These are phyloP conservation scores for Ceratocystis destructans DNA, from an alignment of 2,329 filamentous ascomycete species.

Conservation along the genomic window DNA sequence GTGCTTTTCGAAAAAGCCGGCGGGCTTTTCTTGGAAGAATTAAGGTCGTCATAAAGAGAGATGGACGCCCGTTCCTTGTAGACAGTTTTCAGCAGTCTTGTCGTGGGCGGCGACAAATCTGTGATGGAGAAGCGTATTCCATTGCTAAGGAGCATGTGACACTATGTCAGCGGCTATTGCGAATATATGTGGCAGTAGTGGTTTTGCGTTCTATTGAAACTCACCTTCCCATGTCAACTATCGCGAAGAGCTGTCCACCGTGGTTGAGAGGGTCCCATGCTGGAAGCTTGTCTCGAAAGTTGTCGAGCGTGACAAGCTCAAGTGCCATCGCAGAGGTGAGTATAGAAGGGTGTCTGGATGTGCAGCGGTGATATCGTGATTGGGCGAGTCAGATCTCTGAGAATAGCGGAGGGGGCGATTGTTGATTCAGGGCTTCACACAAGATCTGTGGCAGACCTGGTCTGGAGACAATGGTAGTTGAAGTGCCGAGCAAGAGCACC, in stretches of 20 bases:
- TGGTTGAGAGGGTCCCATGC: constrained; percentile 33
- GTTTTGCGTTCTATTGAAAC: background rate
- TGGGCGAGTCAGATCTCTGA: no score
- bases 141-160: constrained; percentile 43
- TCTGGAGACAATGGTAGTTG: background rate
- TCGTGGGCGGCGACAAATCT: constrained; percentile 54
- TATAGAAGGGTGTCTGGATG: background rate
- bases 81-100: constrained; percentile 61
- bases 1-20: constrained; percentile 38
- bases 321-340: constrained; percentile 23
- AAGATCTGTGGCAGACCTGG: background rate
- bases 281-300: constrained; percentile 36
- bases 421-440: background rate
- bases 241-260: constrained; percentile 38
- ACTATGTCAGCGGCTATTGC: background rate
- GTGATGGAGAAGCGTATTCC: constrained; percentile 88
- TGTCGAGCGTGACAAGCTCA: constrained; percentile 39
- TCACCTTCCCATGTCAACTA: constrained; percentile 49
- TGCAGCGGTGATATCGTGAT: background rate
- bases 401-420: background rate
- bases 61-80: constrained; percentile 69
- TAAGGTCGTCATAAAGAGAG: constrained; percentile 74
- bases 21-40: constrained; percentile 29
- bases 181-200: background rate
- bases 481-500: no score